Evolutionary conservation across 345 rosid species (phyloP).

Genomic region (Eucalyptus erythrocorys): DNA sequence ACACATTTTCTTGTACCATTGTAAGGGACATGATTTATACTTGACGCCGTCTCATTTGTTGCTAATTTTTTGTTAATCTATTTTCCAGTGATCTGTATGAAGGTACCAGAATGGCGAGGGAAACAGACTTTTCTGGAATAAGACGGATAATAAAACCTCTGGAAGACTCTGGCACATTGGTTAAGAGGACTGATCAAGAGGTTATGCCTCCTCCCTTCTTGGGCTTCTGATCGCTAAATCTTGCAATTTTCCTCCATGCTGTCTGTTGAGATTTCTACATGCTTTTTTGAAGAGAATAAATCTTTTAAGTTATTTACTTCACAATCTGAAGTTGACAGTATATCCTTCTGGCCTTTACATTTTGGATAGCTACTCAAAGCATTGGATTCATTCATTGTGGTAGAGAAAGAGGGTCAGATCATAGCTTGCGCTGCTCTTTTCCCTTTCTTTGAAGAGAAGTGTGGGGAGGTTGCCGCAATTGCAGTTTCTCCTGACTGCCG

Average conservation of each 20-base stretch:
- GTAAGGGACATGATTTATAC: not conserved
- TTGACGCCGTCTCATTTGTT: not conserved
- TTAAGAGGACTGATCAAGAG: conserved; percentile 71
- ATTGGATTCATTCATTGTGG: conserved; percentile 51
- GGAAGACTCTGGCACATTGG: conserved; percentile 59
- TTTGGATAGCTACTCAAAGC: conserved; percentile 45
- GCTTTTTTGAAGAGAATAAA: not conserved
- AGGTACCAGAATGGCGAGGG: conserved; percentile 70
- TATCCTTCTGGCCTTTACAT: not conserved
- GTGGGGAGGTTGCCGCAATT: conserved; percentile 90
- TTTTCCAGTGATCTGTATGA: conserved; percentile 72
- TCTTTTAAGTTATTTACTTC: not conserved
- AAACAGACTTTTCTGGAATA: conserved; percentile 64
- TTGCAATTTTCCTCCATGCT: not conserved
- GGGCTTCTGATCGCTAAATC: not conserved
- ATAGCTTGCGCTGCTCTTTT: conserved; percentile 91
- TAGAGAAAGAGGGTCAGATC: conserved; percentile 91
- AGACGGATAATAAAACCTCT: conserved; percentile 61
- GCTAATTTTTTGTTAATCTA: not conserved
- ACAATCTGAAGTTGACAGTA: not conserved
- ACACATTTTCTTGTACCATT: not conserved
- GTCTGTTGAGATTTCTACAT: not conserved
- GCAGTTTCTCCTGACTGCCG: conserved; percentile 88
- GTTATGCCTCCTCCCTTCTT: conserved; percentile 15
- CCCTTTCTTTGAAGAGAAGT: conserved; percentile 64